phyloP scores from a whole-genome alignment of 306 rosid genomes.

The Bauhinia variegata region DNA sequence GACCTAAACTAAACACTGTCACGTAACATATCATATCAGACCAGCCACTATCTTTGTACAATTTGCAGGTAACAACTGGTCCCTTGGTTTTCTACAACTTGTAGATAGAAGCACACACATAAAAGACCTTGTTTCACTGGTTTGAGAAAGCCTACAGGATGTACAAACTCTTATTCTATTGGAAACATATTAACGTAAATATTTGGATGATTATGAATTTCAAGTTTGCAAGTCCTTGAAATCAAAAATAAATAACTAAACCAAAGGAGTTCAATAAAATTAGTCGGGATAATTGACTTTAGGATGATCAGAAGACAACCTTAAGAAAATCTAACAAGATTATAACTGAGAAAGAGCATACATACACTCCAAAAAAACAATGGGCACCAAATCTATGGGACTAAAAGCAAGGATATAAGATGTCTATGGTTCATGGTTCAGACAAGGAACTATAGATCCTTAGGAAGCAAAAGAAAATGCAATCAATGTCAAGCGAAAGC shows the following conservation, averaged over 20 bases:
- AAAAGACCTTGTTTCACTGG: not conserved
- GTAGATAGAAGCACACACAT: not conserved
- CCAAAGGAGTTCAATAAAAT: not conserved
- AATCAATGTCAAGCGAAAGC: slow-evolving; percentile 39
- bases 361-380: not conserved
- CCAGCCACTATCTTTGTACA: not conserved
- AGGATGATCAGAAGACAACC: not conserved
- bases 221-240: not conserved
- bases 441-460: slow-evolving; percentile 16
- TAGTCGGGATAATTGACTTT: not conserved
- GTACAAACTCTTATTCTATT: not conserved
- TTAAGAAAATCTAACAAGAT: not conserved
- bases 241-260: not conserved
- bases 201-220: not conserved
- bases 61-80: not conserved
- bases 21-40: not conserved
- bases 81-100: not conserved
- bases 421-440: not conserved
- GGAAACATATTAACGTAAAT: not conserved
- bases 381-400: not conserved
- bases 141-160: not conserved
- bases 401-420: too few species aligned
- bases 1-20: too few species aligned
- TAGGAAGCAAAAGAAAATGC: slow-evolving; percentile 12
- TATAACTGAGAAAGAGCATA: not conserved